Evolutionary conservation across 345 rosid species (phyloP).

Genomic region (Clarkia xantiana): DNA sequence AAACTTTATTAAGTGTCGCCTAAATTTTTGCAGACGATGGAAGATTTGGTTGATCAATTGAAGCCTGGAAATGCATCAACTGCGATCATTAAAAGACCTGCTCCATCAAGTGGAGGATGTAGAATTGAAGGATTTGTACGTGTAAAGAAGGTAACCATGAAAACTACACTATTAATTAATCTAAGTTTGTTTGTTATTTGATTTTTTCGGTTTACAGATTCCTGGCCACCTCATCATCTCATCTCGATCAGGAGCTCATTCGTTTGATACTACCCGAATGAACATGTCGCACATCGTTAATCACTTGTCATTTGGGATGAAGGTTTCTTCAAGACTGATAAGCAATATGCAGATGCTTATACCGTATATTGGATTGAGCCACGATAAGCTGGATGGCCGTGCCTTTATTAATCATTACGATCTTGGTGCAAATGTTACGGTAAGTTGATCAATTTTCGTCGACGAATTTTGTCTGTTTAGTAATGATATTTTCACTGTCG

Average conservation of each 20-base stretch:
- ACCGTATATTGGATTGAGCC: slow-evolving; percentile 76
- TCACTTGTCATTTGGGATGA: slow-evolving; percentile 83
- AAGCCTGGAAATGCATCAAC: slow-evolving; percentile 43
- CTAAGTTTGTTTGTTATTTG: not conserved
- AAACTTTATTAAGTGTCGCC: no score
- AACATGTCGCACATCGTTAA: slow-evolving; percentile 89
- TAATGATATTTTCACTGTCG: not conserved
- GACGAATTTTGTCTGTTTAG: not conserved
- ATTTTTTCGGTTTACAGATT: slow-evolving; percentile 31
- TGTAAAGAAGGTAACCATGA: slow-evolving; percentile 61
- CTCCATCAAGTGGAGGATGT: slow-evolving; percentile 86
- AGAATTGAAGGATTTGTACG: slow-evolving; percentile 93
- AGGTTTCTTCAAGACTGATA: slow-evolving; percentile 38
- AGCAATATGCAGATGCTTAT: slow-evolving; percentile 48
- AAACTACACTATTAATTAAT: not conserved
- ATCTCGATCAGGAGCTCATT: slow-evolving; percentile 86
- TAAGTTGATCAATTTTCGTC: slow-evolving; percentile 27
- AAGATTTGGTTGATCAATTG: slow-evolving; percentile 42
- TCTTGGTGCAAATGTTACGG: slow-evolving; percentile 82
- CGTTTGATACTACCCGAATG: slow-evolving; percentile 81
- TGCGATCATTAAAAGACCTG: slow-evolving; percentile 43
- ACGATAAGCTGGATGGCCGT: slow-evolving; percentile 66
- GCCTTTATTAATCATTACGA: slow-evolving; percentile 66
- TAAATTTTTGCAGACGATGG: slow-evolving; percentile 49
- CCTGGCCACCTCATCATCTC: slow-evolving; percentile 86